Base-by-base conservation (phyloP, 179 eudicot genomes). In the Spergularia azorica region DNA sequence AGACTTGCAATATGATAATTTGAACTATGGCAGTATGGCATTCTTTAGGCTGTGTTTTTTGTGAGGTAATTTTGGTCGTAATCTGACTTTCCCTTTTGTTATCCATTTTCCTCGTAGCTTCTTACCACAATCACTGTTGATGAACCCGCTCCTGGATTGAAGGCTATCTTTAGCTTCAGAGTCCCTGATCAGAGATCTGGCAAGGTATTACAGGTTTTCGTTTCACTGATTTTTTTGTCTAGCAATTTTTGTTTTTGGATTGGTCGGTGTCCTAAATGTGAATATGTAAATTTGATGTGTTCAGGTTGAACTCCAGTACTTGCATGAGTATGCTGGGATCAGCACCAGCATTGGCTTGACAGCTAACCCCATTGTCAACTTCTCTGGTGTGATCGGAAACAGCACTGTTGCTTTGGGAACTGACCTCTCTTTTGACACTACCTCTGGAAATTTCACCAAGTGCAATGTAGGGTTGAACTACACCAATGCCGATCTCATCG, bases 151-250 rank as follows among this genome's bases (percentile, higher is more conserved):
- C 98, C 98, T 18, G 98, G 98, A 67, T 84, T 91, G 84, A 95
- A 93, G 88, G 85, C 98, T 32, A 90, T 91, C 68, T 80, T 93
- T n/a, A 95, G 97, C 89, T 91, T 87, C 75, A 72, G 78, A 46
- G 92, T 86, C 76, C 98, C 98, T 71, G 95, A 95, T 77, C 96
- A 95, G 80, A 91, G 83, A 83, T 92, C 98, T 71, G 98, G 95
- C 84, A 95, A 93, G 97, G 98, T 91, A 84, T 76, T 9, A 59
- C 17, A 13, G 5, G 15, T 14, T 57, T 55, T n/a, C 68, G 20
- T 75, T 57, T 55, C 46, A 6, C 15, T 61, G 3, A 16, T 18
- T 6, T 32, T 36, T 38, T 70, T 70, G 17, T 55, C 38, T 54
- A 14, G 17, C 14, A 26, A 15, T 54, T 20, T 0, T 63, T 0